These are phyloP conservation scores for Colletotrichum nymphaeae DNA, from an alignment of 2,329 filamentous ascomycete species.

Conservation along the genomic window DNA sequence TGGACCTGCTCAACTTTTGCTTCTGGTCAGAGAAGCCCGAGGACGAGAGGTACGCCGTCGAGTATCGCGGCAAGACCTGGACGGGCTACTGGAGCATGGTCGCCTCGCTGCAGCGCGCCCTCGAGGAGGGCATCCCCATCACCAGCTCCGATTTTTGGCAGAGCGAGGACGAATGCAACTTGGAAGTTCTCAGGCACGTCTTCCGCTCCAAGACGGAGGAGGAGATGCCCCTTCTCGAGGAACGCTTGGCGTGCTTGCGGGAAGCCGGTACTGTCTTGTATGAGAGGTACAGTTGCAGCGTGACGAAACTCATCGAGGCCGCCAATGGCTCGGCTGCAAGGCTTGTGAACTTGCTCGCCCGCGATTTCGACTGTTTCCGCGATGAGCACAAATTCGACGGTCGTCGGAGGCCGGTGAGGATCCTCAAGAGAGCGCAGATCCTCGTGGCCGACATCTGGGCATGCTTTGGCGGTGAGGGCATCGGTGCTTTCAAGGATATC, in stretches of 20 bases:
- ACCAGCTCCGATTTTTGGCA: conserved; percentile 91
- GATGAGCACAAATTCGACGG: conserved; percentile 84
- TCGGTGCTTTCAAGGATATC: conserved; percentile 88
- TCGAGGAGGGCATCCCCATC: conserved; percentile 93
- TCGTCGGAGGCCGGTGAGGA: conserved; percentile 75
- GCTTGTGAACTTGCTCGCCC: conserved; percentile 86
- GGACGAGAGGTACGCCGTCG: conserved; percentile 82
- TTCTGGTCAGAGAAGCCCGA: conserved; percentile 87
- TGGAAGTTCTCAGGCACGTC: conserved; percentile 78
- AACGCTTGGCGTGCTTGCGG: conserved; percentile 82
- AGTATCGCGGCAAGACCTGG: conserved; percentile 85
- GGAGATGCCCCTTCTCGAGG: conserved; percentile 84
- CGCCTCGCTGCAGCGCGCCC: conserved; percentile 84
- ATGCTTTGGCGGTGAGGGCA: conserved; percentile 85
- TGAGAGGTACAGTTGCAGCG: conserved; percentile 79
- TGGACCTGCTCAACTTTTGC: conserved; percentile 96
- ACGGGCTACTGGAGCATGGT: conserved; percentile 97
- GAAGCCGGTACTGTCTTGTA: conserved; percentile 86
- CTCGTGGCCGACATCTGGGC: conserved; percentile 97
- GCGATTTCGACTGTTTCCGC: conserved; percentile 86
- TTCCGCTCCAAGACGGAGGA: conserved; percentile 91
- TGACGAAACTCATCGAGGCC: conserved; percentile 77
- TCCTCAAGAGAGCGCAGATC: conserved; percentile 96
- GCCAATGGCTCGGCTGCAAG: conserved; percentile 84
- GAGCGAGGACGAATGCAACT: conserved; percentile 78